Percentiles rank a stretch among this genome's conserved stretches.
Evolutionary conservation across 1,284 basidiomycete genomes (phyloP).

Genomic region (Ceratobasidium sp.): DNA sequence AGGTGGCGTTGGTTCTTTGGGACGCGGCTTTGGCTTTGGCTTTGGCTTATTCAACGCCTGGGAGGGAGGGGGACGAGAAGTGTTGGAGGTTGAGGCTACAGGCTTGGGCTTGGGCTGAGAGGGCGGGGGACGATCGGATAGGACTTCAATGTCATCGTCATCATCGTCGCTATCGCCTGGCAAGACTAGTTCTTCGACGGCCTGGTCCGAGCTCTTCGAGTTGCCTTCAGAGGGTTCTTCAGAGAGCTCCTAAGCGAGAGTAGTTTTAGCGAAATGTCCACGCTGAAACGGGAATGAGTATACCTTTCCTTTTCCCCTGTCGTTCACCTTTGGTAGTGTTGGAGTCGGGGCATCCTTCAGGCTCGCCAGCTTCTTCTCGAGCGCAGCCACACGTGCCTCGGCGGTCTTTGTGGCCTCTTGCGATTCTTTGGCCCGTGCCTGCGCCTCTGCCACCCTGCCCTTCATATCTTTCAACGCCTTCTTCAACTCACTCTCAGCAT

Average conservation of each 20-base stretch:
- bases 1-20: conserved; percentile 4
- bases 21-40: conserved; percentile 17
- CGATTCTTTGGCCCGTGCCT: conserved; percentile 23
- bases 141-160: conserved; percentile 11
- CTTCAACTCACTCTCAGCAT: conserved; percentile 27
- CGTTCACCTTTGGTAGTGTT: conserved; percentile 1
- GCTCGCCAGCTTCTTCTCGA: conserved; percentile 22
- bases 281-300: neutral
- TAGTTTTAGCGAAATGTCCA: neutral
- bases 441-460: conserved; percentile 9
- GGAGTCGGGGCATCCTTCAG: neutral
- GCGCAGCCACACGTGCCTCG: conserved; percentile 1
- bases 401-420: neutral
- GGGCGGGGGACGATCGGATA: neutral
- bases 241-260: neutral
- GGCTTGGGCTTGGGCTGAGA: conserved; percentile 24
- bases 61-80: conserved; percentile 1
- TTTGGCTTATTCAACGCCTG: conserved; percentile 1
- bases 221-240: conserved; percentile 11
- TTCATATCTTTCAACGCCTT: conserved; percentile 26
- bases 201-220: conserved; percentile 25
- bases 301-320: conserved; percentile 19
- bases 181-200: conserved; percentile 33
- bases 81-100: neutral
- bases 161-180: conserved; percentile 15